These are phyloP conservation scores for Suillus hirtellus DNA, from an alignment of 768 basidiomycete genomes.

Conservation along the genomic window DNA sequence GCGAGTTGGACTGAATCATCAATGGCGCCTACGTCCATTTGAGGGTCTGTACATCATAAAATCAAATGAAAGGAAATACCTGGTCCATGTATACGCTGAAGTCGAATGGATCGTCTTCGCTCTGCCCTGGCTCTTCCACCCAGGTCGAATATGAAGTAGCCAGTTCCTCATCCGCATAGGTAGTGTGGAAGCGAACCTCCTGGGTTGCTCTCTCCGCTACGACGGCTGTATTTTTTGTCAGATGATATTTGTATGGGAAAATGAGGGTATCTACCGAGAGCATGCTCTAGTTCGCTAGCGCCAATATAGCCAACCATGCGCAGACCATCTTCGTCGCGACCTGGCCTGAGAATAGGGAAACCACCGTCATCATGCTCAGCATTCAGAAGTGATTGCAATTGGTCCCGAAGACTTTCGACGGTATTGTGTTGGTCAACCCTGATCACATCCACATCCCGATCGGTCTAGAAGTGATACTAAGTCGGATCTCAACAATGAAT, in stretches of 20 bases:
- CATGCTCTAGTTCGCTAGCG: slow-evolving; percentile 91
- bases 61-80: slow-evolving; percentile 38
- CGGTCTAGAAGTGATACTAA: slow-evolving; percentile 46
- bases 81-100: slow-evolving; percentile 91
- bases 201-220: slow-evolving; percentile 75
- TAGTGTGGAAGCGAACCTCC: slow-evolving; percentile 62
- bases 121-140: slow-evolving; percentile 36
- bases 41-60: neutral
- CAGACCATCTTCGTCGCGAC: slow-evolving; percentile 41
- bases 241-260: neutral
- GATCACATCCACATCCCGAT: slow-evolving; percentile 68
- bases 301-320: slow-evolving; percentile 91
- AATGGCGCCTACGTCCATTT: slow-evolving; percentile 68
- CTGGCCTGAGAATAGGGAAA: slow-evolving; percentile 78
- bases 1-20: slow-evolving; percentile 79
- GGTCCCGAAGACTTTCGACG: slow-evolving; percentile 70
- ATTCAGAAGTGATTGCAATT: slow-evolving; percentile 58
- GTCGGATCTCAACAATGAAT: neutral
- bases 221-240: slow-evolving; percentile 47
- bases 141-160: slow-evolving; percentile 66
- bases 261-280: slow-evolving; percentile 58
- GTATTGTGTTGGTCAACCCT: slow-evolving; percentile 74
- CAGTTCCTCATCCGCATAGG: slow-evolving; percentile 40
- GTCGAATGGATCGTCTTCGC: slow-evolving; percentile 61
- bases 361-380: slow-evolving; percentile 75